Percentiles rank a stretch among this genome's conserved stretches.
These are phyloP conservation scores for Phyllosticta ampelicida DNA, from an alignment of 2,329 filamentous ascomycete species.

Conservation along the genomic window DNA sequence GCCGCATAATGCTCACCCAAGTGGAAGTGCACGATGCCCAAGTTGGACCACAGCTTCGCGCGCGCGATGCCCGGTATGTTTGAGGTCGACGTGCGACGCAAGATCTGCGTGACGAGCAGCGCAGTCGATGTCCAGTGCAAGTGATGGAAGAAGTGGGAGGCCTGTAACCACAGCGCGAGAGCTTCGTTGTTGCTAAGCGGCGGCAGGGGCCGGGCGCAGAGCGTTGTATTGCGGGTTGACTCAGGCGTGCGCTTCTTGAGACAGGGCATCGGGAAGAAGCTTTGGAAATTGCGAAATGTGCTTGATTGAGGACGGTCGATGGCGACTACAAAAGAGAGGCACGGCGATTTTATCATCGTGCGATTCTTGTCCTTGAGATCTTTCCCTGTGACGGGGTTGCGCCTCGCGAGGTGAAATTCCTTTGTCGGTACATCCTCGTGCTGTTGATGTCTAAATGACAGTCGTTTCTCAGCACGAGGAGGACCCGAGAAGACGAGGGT, in stretches of 20 bases:
- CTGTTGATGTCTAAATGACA: background rate
- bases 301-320: background rate
- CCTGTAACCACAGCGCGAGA: slow-evolving; percentile 3
- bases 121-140: slow-evolving; percentile 3
- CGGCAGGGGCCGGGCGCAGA: background rate
- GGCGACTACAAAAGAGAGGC: background rate
- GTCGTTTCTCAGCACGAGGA: background rate
- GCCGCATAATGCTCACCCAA: slow-evolving; percentile 3
- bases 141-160: slow-evolving; percentile 3
- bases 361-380: background rate
- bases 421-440: background rate
- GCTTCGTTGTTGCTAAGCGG: background rate
- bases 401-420: background rate
- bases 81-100: background rate
- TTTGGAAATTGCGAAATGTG: background rate
- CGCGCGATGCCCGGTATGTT: background rate
- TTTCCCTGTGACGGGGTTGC: background rate
- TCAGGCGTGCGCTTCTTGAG: background rate
- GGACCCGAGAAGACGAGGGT: background rate
- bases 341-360: background rate
- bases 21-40: slow-evolving; percentile 7
- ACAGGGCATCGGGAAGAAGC: background rate
- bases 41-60: slow-evolving; percentile 8
- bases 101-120: background rate
- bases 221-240: background rate